Evolutionary conservation across 352 stramenopile genomes (phyloP), one percentile per base, ranked within the genome.

Genomic region (Pythium dissimile): DNA sequence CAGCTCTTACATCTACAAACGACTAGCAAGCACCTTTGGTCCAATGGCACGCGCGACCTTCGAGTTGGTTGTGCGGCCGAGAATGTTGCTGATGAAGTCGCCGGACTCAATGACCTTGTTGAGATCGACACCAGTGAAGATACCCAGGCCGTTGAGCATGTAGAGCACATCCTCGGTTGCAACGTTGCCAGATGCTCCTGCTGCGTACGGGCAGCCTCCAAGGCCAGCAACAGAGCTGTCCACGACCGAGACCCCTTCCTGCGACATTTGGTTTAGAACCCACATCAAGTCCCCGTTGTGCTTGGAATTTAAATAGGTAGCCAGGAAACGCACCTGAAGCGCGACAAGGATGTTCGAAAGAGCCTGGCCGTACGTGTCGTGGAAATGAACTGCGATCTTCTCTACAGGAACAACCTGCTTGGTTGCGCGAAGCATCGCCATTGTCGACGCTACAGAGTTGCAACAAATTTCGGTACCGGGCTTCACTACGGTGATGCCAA

Each of bases 141-240:
- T 91, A 31, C 95, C 94, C 38, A 98, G 74, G 12, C 96, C 95
- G 47, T 98, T 71, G 30, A 99, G 64, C 95, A 99, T 98, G 77
- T 98, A 99, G 7, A 99, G 77, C 39, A 98, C 89, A 69, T 99
- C 96, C 72, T 99, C 96, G 0, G 96, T 99, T 10, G 96, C 94
- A 16, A 99, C 92, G 71, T 99, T 99, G 30, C 96, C 96, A 6
- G 90, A 97, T 13, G 96, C 96, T 50, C 95, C 95, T n/a, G 83
- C 87, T 12, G 96, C 96, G 70, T 98, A 99, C 11, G 96, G 96
- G 58, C 96, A 99, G 13, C 95, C 95, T 28, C 96, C 96, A 2
- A 99, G 73, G n/a, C 96, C 96, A 44, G 89, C 89, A 3, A 98
- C 94, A 5, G 94, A 97, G 55, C 89, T 97, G 65, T 99, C 96